phyloP scores from a whole-genome alignment of 192 early-diverging fungal genomes.

The Martensiomyces pterosporus region DNA sequence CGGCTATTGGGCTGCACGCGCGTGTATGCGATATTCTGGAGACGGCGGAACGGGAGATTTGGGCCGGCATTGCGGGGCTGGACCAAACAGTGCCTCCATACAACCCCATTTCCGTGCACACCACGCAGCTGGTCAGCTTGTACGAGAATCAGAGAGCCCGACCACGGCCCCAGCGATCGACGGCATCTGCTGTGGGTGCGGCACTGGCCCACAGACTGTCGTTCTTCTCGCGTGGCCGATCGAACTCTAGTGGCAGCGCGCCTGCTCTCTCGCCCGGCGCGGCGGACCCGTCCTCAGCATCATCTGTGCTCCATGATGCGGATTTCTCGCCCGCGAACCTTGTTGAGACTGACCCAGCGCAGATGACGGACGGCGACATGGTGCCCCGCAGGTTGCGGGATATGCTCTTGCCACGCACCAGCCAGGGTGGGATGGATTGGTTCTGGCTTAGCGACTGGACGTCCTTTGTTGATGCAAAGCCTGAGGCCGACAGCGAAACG shows the following conservation, averaged over 20 bases:
- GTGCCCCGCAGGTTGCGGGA: neutral
- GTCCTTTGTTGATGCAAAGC: slow-evolving; percentile 10
- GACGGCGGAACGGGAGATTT: slow-evolving; percentile 53
- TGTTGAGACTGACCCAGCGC: neutral
- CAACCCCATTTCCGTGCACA: slow-evolving; percentile 4
- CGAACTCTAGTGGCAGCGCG: too few species aligned
- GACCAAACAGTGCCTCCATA: neutral
- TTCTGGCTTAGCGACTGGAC: slow-evolving; percentile 82
- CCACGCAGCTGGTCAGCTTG: slow-evolving; percentile 1
- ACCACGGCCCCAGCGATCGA: too few species aligned
- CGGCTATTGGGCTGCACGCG: slow-evolving; percentile 60
- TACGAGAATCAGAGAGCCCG: too few species aligned
- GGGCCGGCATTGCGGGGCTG: slow-evolving; percentile 25
- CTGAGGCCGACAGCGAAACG: neutral
- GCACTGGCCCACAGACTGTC: neutral
- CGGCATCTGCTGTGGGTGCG: too few species aligned
- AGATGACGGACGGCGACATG: slow-evolving; percentile 6
- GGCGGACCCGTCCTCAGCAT: too few species aligned
- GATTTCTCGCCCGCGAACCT: neutral
- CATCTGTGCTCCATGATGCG: neutral
- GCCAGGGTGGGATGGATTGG: slow-evolving; percentile 46
- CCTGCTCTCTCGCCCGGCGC: neutral
- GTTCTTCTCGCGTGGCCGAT: neutral
- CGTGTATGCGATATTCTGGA: slow-evolving; percentile 66
- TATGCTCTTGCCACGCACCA: slow-evolving; percentile 9